A percentile compares a stretch with the other conserved stretches of the same genome.
Conservation (phyloP, 179 eudicot genomes). For the Beta macrorhiza region DNA sequence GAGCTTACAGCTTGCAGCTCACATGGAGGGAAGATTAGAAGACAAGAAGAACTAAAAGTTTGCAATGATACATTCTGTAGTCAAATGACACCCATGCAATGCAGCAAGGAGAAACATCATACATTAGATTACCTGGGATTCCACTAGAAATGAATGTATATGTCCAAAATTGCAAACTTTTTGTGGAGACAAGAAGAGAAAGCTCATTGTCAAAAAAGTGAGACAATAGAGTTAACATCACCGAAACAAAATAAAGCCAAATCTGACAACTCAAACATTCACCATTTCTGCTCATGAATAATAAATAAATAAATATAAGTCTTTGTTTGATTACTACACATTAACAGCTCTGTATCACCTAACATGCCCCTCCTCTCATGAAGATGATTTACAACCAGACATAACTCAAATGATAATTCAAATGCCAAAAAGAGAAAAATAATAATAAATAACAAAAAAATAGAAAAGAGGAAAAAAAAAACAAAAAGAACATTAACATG, state of each 20-base stretch:
- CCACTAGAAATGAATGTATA: constrained; percentile 3
- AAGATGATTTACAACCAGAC: constrained; percentile 16
- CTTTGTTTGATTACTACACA: constrained; percentile 21
- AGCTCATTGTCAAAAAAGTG: constrained; percentile 20
- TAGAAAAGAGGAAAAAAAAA: not conserved
- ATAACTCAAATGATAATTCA: constrained; percentile 5
- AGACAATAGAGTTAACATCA: constrained; percentile 11
- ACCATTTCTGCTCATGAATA: constrained; percentile 12
- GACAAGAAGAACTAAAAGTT: not conserved
- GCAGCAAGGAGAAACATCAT: not conserved
- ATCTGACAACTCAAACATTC: constrained; percentile 32
- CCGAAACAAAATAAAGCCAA: constrained; percentile 26
- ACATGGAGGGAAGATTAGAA: not conserved
- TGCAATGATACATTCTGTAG: not conserved
- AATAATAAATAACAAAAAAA: not conserved
- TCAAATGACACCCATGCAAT: constrained; percentile 1
- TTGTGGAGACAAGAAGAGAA: constrained; percentile 21
- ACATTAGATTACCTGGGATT: constrained; percentile 18
- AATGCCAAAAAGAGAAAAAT: not conserved
- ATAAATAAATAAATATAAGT: not conserved
- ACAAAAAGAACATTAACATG: constrained; percentile 16
- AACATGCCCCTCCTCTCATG: constrained; percentile 18
- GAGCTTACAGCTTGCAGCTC: too few relatives aligned
- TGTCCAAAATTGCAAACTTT: constrained; percentile 2
- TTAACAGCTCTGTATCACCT: constrained; percentile 23